Evolutionary conservation across 345 rosid genomes (phyloP).

Genomic region (Camelina hispida): DNA sequence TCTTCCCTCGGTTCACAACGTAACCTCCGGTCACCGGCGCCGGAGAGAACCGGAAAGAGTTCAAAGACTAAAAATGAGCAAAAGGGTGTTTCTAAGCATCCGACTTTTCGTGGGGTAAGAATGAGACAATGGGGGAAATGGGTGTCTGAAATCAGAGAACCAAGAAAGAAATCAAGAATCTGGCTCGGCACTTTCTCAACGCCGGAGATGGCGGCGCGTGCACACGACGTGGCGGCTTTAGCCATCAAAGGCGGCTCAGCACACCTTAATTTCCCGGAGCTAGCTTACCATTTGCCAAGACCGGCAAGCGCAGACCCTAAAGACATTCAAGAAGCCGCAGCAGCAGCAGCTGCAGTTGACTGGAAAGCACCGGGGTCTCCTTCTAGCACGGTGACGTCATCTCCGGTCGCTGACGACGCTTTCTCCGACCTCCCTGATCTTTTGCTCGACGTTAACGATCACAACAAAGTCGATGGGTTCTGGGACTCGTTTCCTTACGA

Average conservation of each 20-base stretch:
- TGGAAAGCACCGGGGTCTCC: slow-evolving; percentile 46
- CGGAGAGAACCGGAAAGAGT: slow-evolving; percentile 19
- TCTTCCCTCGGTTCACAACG: slow-evolving; percentile 10
- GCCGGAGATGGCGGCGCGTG: slow-evolving; percentile 97
- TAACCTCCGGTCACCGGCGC: slow-evolving; percentile 33
- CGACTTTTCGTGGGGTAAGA: slow-evolving; percentile 75
- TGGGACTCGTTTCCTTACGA: slow-evolving; percentile 51
- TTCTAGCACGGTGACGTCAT: slow-evolving; percentile 43
- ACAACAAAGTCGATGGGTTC: slow-evolving; percentile 50
- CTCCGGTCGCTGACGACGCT: slow-evolving; percentile 55
- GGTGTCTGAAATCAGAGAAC: slow-evolving; percentile 94
- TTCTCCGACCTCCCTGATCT: slow-evolving; percentile 80
- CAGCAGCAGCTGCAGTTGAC: slow-evolving; percentile 69
- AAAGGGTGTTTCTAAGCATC: slow-evolving; percentile 46
- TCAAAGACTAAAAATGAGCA: slow-evolving; percentile 22
- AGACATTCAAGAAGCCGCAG: slow-evolving; percentile 91
- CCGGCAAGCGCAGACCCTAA: slow-evolving; percentile 70
- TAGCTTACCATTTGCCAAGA: slow-evolving; percentile 65
- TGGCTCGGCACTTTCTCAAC: slow-evolving; percentile 92
- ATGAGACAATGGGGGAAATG: slow-evolving; percentile 97
- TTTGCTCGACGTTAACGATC: slow-evolving; percentile 43
- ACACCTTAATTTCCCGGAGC: slow-evolving; percentile 79
- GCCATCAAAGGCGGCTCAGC: slow-evolving; percentile 78
- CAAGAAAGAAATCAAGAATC: slow-evolving; percentile 88
- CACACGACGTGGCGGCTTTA: slow-evolving; percentile 89